Evolutionary conservation across 495 filamentous ascomycete genomes (phyloP).

Genomic region (Trichoderma erinaceum): DNA sequence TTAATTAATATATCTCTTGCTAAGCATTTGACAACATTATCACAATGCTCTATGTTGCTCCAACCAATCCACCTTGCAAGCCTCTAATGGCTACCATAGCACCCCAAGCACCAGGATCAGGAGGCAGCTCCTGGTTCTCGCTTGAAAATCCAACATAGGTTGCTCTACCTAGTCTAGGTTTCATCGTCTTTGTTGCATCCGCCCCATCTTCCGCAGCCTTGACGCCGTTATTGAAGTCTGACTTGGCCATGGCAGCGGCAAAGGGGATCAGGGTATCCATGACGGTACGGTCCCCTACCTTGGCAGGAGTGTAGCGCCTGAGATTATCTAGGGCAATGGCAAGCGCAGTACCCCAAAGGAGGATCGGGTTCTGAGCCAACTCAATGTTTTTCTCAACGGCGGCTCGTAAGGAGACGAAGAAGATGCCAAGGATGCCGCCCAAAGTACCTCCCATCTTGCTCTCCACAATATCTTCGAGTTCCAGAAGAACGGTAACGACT

Average conservation of each 20-base stretch:
- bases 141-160: slow-evolving; percentile 48
- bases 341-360: slow-evolving; percentile 37
- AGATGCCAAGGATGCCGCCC: slow-evolving; percentile 54
- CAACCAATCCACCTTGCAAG: slow-evolving; percentile 24
- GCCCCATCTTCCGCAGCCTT: slow-evolving; percentile 49
- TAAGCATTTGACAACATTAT: neutral
- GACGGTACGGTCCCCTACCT: slow-evolving; percentile 46
- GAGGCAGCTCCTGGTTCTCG: slow-evolving; percentile 40
- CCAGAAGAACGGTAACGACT: slow-evolving; percentile 45
- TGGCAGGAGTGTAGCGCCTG: slow-evolving; percentile 41
- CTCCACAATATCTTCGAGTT: slow-evolving; percentile 51
- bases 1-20: neutral
- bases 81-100: slow-evolving; percentile 53
- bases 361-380: slow-evolving; percentile 24
- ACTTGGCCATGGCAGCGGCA: slow-evolving; percentile 39
- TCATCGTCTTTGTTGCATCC: slow-evolving; percentile 48
- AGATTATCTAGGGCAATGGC: slow-evolving; percentile 38
- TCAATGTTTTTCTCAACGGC: slow-evolving; percentile 37
- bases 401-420: slow-evolving; percentile 51
- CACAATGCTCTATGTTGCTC: neutral
- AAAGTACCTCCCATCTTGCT: slow-evolving; percentile 55
- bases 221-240: slow-evolving; percentile 43
- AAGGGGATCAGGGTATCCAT: slow-evolving; percentile 58
- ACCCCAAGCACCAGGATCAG: slow-evolving; percentile 58
- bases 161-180: slow-evolving; percentile 51